Evolutionary conservation across 495 filamentous ascomycete genomes (phyloP), one percentile per base, ranked within the genome.

Genomic region (Peziza echinospora): DNA sequence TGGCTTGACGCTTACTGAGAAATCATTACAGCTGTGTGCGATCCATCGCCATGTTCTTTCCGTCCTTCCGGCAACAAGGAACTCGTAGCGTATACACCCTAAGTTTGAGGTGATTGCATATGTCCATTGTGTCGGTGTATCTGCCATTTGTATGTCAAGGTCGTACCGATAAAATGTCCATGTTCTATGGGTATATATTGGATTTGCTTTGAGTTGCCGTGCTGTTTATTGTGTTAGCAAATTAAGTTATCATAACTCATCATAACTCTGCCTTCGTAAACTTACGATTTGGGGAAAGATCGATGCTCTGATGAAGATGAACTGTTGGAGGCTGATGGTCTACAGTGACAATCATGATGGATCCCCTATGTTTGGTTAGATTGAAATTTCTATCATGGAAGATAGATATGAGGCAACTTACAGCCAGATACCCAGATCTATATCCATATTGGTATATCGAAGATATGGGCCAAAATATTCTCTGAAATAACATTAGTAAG

Each of bases 121-220:
- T 0, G 89, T 97, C 89, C 89, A 97, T 55, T 89, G 84, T 3
- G 86, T 82, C 23, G 80, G 75, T 3, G 70, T 62, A 8, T 94
- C 89, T 24, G 80, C 79, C 89, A 97, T 96, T 50, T 76, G 77
- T 22, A 96, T 64, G 51, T 93, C 82, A 47, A 97, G 61, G 49
- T 94, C 89, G 56, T 97, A 97, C 51, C 89, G 80, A 63, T 91
- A 96, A 57, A 97, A 97, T 9, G 75, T 78, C 84, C 85, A 97
- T 26, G 83, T 67, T 55, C 91, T 85, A 62, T 97, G 91, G 7
- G 72, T 77, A 52, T 77, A 81, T 41, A 97, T 93, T 17, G 78
- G 75, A 52, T 79, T 73, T 0, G 84, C 75, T 47, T 85, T 81
- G 11, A 97, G 67, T 56, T 96, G 89, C n/a, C n/a, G n/a, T n/a